Evolutionary conservation across 2,329 filamentous ascomycete species (phyloP), one percentile per base, ranked within the genome.

Genomic region (Fusarium napiforme): DNA sequence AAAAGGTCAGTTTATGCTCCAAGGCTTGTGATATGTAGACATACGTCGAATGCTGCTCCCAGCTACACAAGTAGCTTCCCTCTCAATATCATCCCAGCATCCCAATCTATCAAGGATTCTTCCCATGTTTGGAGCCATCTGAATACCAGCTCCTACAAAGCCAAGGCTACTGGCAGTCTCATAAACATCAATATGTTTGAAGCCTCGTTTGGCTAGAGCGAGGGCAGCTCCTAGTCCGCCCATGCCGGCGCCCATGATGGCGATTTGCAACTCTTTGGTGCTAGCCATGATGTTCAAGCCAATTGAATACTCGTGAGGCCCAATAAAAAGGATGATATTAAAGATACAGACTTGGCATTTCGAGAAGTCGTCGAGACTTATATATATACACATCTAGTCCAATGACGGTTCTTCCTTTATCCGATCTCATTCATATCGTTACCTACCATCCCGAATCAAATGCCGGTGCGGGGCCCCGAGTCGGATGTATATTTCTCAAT

Each of bases 91-190:
- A 23, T 87, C 83, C 93, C 93, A 96, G 66, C 92, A 92, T 15
- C 91, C 93, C 43, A 95, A 83, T 19, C 87, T 85, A 78, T 94
- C 91, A 18, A 96, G 86, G 14, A 96, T 92, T 5, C 93, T 88
- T 7, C 91, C 91, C 87, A 96, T 93, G 74, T 96, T 97, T 1
- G 93, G 93, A 1, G 93, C 93, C 65, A 96, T 86, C 80, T 97
- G 94, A 73, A 96, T 96, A 9, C 94, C 94, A 3, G 94, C 94
- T 30, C 94, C 94, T 2, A 96, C 93, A 10, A 79, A 78, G 0
- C 72, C 67, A 19, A 80, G 73, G 16, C 61, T 68, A 23, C 74
- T 67, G 14, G 71, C 75, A 7, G 71, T 65, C n/a, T 80, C 78
- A 37, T 79, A 74, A 9, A 80, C 73, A 34, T 79, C 69, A 23